Percentiles rank a stretch among this genome's conserved stretches.
Evolutionary conservation across 306 rosid species (phyloP).

Genomic region (Sechiopsis laciniata): DNA sequence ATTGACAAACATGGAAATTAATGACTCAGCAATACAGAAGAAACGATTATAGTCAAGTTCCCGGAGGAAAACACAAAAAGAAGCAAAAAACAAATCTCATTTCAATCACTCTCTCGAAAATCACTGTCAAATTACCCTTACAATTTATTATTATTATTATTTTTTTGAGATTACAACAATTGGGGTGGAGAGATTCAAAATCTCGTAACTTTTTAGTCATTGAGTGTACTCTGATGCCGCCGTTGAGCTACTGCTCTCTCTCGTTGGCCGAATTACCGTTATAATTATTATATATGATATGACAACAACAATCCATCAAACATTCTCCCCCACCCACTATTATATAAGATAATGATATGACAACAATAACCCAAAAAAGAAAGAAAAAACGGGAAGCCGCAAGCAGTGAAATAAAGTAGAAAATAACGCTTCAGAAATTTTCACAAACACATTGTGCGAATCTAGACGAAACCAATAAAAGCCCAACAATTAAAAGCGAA

Average conservation of each 20-base stretch:
- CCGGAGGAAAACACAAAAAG: not conserved
- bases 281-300: no score
- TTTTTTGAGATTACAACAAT: no score
- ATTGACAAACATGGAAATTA: not conserved
- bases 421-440: not conserved
- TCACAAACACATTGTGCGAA: constrained; percentile 11
- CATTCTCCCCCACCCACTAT: constrained; percentile 2
- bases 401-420: not conserved
- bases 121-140: constrained; percentile 12
- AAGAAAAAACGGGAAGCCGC: not conserved
- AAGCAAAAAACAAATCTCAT: not conserved
- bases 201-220: no score
- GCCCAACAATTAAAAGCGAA: constrained; percentile 4
- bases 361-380: not conserved
- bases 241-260: no score
- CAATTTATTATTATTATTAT: not conserved
- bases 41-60: not conserved
- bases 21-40: not conserved
- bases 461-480: constrained; percentile 13
- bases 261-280: no score
- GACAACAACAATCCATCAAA: constrained; percentile 3
- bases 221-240: no score
- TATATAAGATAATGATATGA: not conserved
- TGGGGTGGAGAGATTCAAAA: no score
- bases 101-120: not conserved